Percentiles rank a stretch among this genome's conserved stretches.
phyloP scores from a whole-genome alignment of 331 rosid species.

The Rhamnella rubrinervis region DNA sequence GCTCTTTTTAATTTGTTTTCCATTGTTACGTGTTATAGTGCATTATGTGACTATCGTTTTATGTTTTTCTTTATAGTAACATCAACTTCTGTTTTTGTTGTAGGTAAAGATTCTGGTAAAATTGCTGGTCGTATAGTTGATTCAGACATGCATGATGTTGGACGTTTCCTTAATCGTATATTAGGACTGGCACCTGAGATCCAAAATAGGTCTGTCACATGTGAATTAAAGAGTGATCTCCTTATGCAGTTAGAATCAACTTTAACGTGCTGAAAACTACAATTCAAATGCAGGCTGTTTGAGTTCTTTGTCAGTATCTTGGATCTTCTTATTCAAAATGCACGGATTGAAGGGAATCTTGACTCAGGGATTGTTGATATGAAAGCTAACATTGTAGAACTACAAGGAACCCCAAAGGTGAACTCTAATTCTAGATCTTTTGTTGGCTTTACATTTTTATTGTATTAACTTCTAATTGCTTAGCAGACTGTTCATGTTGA shows the following conservation, averaged over 20 bases:
- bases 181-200: slow-evolving; percentile 91
- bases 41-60: neutral
- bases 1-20: neutral
- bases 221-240: slow-evolving; percentile 20
- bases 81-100: slow-evolving; percentile 21
- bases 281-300: slow-evolving; percentile 60
- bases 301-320: slow-evolving; percentile 86
- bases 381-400: slow-evolving; percentile 85
- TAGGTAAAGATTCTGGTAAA: slow-evolving; percentile 77
- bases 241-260: slow-evolving; percentile 22
- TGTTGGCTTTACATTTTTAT: slow-evolving; percentile 12
- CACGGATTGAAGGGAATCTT: slow-evolving; percentile 60
- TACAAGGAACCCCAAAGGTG: slow-evolving; percentile 93
- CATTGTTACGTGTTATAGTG: neutral
- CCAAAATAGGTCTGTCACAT: slow-evolving; percentile 75
- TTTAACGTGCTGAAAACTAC: slow-evolving; percentile 30
- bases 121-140: slow-evolving; percentile 78
- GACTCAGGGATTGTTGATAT: slow-evolving; percentile 80
- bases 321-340: slow-evolving; percentile 93
- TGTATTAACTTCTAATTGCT: slow-evolving; percentile 24
- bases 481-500: slow-evolving; percentile 90
- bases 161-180: slow-evolving; percentile 93
- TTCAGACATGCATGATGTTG: slow-evolving; percentile 98
- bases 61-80: slow-evolving; percentile 17
- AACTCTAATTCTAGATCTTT: slow-evolving; percentile 23